These are phyloP conservation scores for Botryobasidium botryosum DNA, from an alignment of 768 basidiomycete genomes.

Conservation along the genomic window DNA sequence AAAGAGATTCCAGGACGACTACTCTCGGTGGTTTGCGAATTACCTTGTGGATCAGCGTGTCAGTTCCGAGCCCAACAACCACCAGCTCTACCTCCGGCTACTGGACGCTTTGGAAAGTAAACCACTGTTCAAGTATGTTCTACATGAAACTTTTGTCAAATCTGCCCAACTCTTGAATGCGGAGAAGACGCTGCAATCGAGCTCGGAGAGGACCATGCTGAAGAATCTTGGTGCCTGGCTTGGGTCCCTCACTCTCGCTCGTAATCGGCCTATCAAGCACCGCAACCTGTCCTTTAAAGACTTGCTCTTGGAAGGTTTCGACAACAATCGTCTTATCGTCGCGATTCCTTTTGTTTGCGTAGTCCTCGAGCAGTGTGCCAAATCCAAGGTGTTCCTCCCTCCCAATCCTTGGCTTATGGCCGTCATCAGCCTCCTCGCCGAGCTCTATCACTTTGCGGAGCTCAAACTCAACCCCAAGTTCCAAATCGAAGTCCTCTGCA, in stretches of 20 bases:
- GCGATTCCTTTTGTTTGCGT: constrained; percentile 98
- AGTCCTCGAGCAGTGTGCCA: constrained; percentile 75
- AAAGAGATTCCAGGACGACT: constrained; percentile 62
- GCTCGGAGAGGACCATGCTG: constrained; percentile 66
- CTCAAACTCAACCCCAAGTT: constrained; percentile 94
- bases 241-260: constrained; percentile 81
- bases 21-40: constrained; percentile 92
- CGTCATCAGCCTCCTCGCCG: constrained; percentile 75
- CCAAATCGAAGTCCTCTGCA: constrained; percentile 95
- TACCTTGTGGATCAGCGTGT: constrained; percentile 94
- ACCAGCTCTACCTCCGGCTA: constrained; percentile 85
- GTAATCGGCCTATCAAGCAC: constrained; percentile 82
- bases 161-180: constrained; percentile 76
- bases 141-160: constrained; percentile 90
- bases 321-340: constrained; percentile 75
- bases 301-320: constrained; percentile 88
- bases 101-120: constrained; percentile 65
- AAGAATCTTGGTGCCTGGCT: constrained; percentile 96
- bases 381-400: constrained; percentile 83
- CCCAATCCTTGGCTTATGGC: constrained; percentile 99
- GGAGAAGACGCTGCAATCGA: constrained; percentile 73
- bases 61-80: constrained; percentile 93
- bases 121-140: constrained; percentile 50
- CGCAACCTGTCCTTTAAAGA: constrained; percentile 95
- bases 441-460: constrained; percentile 95